phyloP scores from a whole-genome alignment of 179 eudicot genomes.

The Dionaea muscipula region DNA sequence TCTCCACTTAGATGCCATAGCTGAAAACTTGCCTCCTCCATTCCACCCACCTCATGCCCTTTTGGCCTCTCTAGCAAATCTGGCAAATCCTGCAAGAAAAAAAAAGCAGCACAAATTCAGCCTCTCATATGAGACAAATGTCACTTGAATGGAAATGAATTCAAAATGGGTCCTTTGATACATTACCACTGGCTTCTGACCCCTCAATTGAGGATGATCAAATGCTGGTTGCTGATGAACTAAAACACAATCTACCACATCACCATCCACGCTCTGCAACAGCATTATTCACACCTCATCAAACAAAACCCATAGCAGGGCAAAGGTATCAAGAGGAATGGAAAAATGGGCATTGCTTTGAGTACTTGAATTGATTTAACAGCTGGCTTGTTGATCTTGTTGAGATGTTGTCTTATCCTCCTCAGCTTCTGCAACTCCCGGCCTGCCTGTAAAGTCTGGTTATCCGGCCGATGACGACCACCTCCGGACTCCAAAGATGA shows the following conservation, averaged over 20 bases:
- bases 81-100: constrained; percentile 18
- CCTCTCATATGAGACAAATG: neutral
- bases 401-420: constrained; percentile 27
- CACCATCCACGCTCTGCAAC: constrained; percentile 81
- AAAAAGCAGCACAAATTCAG: neutral
- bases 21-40: constrained; percentile 42
- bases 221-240: constrained; percentile 73
- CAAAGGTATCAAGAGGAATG: constrained; percentile 2
- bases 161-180: neutral
- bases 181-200: constrained; percentile 62
- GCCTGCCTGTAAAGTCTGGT: constrained; percentile 23
- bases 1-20: constrained; percentile 63
- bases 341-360: neutral
- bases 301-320: neutral
- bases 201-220: constrained; percentile 67
- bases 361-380: constrained; percentile 37
- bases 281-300: neutral
- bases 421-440: constrained; percentile 20
- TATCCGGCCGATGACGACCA: constrained; percentile 5
- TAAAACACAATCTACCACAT: constrained; percentile 63
- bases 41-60: constrained; percentile 17
- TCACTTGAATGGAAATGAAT: neutral
- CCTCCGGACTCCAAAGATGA: constrained; percentile 12
- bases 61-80: constrained; percentile 74
- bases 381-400: constrained; percentile 34